A percentile compares a stretch with the other conserved stretches of the same genome.
phyloP scores from a whole-genome alignment of 2,329 filamentous ascomycete species.

The Fusarium sp. region DNA sequence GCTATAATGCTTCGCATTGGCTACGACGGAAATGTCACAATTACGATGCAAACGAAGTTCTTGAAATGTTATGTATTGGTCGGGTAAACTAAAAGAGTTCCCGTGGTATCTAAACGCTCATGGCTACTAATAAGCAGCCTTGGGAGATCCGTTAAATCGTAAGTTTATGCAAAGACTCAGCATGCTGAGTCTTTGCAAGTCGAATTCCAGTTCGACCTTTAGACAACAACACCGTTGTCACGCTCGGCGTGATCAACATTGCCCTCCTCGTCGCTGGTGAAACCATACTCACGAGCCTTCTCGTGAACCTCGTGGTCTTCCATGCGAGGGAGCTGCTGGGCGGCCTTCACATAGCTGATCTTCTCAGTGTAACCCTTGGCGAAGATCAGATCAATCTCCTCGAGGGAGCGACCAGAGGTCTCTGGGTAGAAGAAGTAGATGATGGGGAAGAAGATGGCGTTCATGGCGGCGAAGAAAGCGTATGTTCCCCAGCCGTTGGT shows the following conservation, averaged over 20 bases:
- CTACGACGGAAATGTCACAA: too few species aligned
- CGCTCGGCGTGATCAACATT: conserved; percentile 25
- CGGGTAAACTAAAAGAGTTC: conserved; percentile 16
- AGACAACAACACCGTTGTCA: conserved; percentile 29
- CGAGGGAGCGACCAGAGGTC: conserved; percentile 52
- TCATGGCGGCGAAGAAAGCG: conserved; percentile 65
- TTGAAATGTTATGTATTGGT: background rate
- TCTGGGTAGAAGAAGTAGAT: conserved; percentile 64
- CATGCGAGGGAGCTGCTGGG: conserved; percentile 63
- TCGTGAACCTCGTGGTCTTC: conserved; percentile 33
- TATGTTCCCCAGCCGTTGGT: conserved; percentile 67
- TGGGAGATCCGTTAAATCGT: conserved; percentile 15
- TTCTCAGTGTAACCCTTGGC: conserved; percentile 69
- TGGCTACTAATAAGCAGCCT: conserved; percentile 9
- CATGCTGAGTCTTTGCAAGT: background rate
- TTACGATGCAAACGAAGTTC: background rate
- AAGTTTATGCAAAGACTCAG: background rate
- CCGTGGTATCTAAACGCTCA: conserved; percentile 18
- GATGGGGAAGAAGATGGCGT: conserved; percentile 63
- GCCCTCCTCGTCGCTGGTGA: conserved; percentile 18
- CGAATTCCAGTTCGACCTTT: conserved; percentile 15
- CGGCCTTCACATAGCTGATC: conserved; percentile 70
- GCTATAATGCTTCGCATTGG: too few species aligned
- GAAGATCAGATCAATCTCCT: conserved; percentile 42
- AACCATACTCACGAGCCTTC: conserved; percentile 31